Conservation (phyloP, 1,284 basidiomycete genomes). For the Taiwanofungus camphoratus region DNA sequence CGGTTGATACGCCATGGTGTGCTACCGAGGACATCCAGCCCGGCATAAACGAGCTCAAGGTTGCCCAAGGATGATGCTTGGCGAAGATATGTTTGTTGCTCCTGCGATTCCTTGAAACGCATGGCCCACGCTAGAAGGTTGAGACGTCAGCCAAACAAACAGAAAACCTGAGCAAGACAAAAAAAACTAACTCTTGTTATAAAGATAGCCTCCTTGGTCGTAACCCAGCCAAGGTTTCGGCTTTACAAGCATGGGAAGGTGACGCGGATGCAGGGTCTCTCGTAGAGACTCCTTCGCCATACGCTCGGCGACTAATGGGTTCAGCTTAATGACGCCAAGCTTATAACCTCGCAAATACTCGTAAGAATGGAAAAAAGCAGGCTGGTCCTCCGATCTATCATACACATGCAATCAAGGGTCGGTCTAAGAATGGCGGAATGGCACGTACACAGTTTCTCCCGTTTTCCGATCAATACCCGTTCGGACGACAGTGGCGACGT, state of each 20-base stretch:
- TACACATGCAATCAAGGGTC: conserved; percentile 5
- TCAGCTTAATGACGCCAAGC: conserved; percentile 87
- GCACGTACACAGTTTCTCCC: conserved; percentile 50
- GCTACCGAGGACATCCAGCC: conserved; percentile 85
- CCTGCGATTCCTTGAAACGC: conserved; percentile 90
- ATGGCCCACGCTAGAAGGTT: conserved; percentile 60
- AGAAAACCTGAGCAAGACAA: conserved; percentile 4
- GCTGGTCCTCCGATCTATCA: conserved; percentile 72
- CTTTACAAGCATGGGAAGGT: conserved; percentile 92
- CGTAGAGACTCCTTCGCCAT: conserved; percentile 74
- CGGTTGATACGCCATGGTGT: conserved; percentile 93
- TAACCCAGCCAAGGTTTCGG: conserved; percentile 85
- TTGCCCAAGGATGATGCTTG: conserved; percentile 73
- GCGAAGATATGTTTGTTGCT: conserved; percentile 80
- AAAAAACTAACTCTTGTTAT: conserved; percentile 56
- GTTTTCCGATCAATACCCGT: conserved; percentile 51
- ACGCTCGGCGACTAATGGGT: conserved; percentile 74
- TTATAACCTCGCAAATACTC: conserved; percentile 92
- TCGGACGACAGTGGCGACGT: conserved; percentile 76
- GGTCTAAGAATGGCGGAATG: not conserved
- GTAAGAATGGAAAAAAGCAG: conserved; percentile 90
- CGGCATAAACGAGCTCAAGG: conserved; percentile 83
- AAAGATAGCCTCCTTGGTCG: conserved; percentile 83
- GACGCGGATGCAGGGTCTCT: conserved; percentile 86
- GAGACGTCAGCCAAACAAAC: conserved; percentile 2